phyloP scores from a whole-genome alignment of 1,284 basidiomycete species.

The Papiliotrema flavescens region DNA sequence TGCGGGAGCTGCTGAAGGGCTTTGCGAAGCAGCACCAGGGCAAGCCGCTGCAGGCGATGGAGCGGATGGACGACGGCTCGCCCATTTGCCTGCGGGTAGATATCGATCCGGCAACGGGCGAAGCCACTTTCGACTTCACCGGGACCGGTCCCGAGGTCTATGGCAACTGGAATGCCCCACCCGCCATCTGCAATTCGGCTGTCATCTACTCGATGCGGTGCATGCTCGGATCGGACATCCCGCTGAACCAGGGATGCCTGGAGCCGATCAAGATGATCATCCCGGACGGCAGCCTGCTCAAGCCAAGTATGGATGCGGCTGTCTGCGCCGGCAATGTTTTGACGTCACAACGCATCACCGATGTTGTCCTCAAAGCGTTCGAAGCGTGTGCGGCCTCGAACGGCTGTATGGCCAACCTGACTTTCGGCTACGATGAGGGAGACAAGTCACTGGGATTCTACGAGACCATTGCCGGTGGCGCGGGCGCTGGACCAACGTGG shows the following conservation, averaged over 20 bases:
- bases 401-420: conserved; percentile 54
- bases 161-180: conserved; percentile 85
- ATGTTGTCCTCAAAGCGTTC: conserved; percentile 91
- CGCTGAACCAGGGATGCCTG: conserved; percentile 88
- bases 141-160: conserved; percentile 86
- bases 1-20: conserved; percentile 71
- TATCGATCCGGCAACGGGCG: conserved; percentile 72
- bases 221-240: conserved; percentile 89
- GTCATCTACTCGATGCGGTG: conserved; percentile 91
- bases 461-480: conserved; percentile 47
- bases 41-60: conserved; percentile 15
- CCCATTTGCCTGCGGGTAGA: conserved; percentile 76
- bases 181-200: conserved; percentile 84
- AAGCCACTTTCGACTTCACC: conserved; percentile 80
- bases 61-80: conserved; percentile 70
- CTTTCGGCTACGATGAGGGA: conserved; percentile 78
- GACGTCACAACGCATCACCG: conserved; percentile 88
- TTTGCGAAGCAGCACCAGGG: conserved; percentile 60
- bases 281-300: conserved; percentile 72
- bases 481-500: conserved; percentile 87
- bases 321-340: conserved; percentile 92
- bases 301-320: conserved; percentile 79
- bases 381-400: conserved; percentile 88
- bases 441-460: conserved; percentile 89
- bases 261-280: conserved; percentile 60